These are phyloP conservation scores for Vachellia pachyceras DNA, from an alignment of 306 rosid genomes.

Conservation along the genomic window DNA sequence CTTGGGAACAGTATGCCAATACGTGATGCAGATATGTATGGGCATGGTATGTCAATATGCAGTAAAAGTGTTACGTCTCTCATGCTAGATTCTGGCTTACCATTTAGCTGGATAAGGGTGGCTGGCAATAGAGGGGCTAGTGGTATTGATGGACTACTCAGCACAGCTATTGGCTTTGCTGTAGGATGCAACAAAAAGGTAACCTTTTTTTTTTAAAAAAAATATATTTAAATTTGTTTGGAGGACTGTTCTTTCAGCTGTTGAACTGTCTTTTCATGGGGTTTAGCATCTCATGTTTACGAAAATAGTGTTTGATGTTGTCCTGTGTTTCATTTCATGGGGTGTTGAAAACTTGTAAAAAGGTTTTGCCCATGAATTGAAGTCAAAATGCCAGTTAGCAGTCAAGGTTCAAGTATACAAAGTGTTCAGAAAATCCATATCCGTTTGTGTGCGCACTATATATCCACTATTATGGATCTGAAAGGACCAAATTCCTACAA, in stretches of 20 bases:
- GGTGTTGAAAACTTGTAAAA: background rate
- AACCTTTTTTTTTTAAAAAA: background rate
- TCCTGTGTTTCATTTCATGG: background rate
- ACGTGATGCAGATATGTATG: constrained; percentile 93
- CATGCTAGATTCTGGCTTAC: constrained; percentile 58
- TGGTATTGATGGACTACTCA: constrained; percentile 95
- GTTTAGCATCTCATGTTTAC: background rate
- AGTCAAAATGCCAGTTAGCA: background rate
- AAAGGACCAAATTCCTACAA: background rate
- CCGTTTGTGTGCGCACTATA: background rate
- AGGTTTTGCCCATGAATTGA: background rate
- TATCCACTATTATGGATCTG: background rate
- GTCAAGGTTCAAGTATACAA: background rate
- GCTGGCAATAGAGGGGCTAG: constrained; percentile 95
- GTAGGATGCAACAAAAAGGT: constrained; percentile 87
- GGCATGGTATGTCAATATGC: constrained; percentile 62
- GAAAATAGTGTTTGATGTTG: background rate
- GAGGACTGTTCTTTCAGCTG: constrained; percentile 28
- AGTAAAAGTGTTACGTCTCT: constrained; percentile 44
- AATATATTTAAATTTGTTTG: background rate
- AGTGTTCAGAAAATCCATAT: background rate
- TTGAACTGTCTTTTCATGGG: background rate
- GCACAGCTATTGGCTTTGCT: constrained; percentile 95
- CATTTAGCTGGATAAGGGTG: constrained; percentile 69
- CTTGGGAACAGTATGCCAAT: constrained; percentile 97